These are phyloP conservation scores for Mesembryanthemum crystallinum DNA, from an alignment of 148 eudicot species.

Conservation along the genomic window DNA sequence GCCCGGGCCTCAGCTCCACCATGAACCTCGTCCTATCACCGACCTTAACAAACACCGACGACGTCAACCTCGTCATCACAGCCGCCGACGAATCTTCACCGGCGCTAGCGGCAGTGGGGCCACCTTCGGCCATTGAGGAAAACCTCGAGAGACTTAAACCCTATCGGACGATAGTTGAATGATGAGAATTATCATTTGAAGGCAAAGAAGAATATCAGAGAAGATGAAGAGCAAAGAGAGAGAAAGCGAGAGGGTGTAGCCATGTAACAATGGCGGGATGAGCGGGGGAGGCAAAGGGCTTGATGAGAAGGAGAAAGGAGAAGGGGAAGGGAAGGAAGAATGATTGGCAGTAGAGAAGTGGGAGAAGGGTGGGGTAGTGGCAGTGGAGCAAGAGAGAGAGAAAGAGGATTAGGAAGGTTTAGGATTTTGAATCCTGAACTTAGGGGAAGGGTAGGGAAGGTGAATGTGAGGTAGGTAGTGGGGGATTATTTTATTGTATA, in stretches of 20 bases:
- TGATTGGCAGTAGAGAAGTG: too few relatives aligned
- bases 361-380: too few relatives aligned
- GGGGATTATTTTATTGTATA: too few relatives aligned
- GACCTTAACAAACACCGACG: slow-evolving; percentile 40
- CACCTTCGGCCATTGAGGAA: slow-evolving; percentile 34
- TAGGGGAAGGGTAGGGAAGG: too few relatives aligned
- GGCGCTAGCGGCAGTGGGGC: neutral
- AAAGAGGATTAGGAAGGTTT: too few relatives aligned
- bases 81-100: slow-evolving; percentile 31
- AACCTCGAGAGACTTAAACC: slow-evolving; percentile 12
- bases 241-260: neutral
- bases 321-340: slow-evolving; percentile 20
- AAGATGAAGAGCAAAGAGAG: slow-evolving; percentile 6
- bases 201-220: neutral
- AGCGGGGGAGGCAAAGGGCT: too few relatives aligned
- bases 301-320: too few relatives aligned
- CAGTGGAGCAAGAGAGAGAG: too few relatives aligned
- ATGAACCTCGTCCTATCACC: slow-evolving; percentile 73
- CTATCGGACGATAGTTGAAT: slow-evolving; percentile 16
- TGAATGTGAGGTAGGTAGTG: too few relatives aligned
- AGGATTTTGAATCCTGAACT: too few relatives aligned
- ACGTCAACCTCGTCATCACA: slow-evolving; percentile 10
- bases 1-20: slow-evolving; percentile 70
- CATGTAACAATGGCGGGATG: slow-evolving; percentile 37
- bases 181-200: too few relatives aligned